phyloP scores from a whole-genome alignment of 2,329 filamentous ascomycete species.

The Orbilia blumenaviensis region DNA sequence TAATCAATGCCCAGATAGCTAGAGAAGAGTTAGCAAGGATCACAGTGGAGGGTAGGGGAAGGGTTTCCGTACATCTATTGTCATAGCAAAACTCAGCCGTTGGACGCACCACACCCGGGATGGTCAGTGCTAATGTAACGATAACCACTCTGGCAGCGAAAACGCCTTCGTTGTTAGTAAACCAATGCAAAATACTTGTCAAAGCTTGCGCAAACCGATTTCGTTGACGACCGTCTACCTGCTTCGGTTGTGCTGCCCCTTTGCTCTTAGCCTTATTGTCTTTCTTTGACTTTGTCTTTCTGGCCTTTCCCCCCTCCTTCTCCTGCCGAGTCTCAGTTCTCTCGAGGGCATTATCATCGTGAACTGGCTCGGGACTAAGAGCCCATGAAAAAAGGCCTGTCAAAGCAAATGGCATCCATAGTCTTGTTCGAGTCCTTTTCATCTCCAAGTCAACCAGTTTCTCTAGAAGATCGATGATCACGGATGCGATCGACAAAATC shows the following conservation, averaged over 20 bases:
- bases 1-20: constrained; percentile 66
- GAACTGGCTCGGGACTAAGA: constrained; percentile 56
- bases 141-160: constrained; percentile 65
- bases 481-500: constrained; percentile 58
- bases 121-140: constrained; percentile 63
- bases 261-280: constrained; percentile 27
- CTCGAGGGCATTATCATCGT: constrained; percentile 47
- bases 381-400: constrained; percentile 62
- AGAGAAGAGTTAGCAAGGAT: background rate
- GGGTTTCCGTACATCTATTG: constrained; percentile 62
- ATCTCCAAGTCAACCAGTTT: constrained; percentile 61
- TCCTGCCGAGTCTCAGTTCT: constrained; percentile 42
- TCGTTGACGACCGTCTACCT: constrained; percentile 54
- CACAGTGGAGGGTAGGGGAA: background rate
- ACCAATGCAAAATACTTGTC: constrained; percentile 61
- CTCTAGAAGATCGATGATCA: constrained; percentile 60
- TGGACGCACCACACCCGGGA: constrained; percentile 63
- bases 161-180: constrained; percentile 63
- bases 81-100: constrained; percentile 66
- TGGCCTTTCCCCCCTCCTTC: constrained; percentile 43
- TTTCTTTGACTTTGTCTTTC: constrained; percentile 49
- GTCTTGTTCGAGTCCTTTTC: constrained; percentile 59
- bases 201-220: constrained; percentile 57
- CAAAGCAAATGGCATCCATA: constrained; percentile 64
- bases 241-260: background rate